phyloP scores from a whole-genome alignment of 305 asterid genomes.

The Rubia tinctorum region DNA sequence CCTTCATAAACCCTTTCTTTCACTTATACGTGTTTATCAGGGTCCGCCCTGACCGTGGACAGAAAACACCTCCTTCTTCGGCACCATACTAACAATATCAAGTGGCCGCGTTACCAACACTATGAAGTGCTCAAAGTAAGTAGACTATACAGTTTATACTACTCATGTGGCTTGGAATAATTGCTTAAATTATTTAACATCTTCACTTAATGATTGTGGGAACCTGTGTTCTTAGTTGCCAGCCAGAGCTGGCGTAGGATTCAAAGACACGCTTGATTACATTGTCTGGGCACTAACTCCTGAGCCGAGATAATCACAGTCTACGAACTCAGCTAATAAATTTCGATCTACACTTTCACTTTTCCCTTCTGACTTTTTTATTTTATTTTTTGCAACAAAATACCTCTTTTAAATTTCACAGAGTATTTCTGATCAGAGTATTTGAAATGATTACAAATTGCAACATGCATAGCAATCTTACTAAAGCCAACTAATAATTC shows the following conservation, averaged over 20 bases:
- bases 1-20: not conserved
- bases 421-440: too few species aligned
- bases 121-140: slow-evolving; percentile 80
- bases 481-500: too few species aligned
- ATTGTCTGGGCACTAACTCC: slow-evolving; percentile 65
- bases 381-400: too few species aligned
- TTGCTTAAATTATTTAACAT: not conserved
- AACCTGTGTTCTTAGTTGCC: slow-evolving; percentile 44
- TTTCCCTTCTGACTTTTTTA: not conserved
- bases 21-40: slow-evolving; percentile 34
- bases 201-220: slow-evolving; percentile 13
- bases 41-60: slow-evolving; percentile 99
- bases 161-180: not conserved
- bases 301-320: slow-evolving; percentile 46
- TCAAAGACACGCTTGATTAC: slow-evolving; percentile 74
- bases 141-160: not conserved
- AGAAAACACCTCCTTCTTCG: slow-evolving; percentile 87
- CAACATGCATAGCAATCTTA: not conserved
- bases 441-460: not conserved
- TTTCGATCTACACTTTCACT: not conserved
- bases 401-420: too few species aligned
- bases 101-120: slow-evolving; percentile 74
- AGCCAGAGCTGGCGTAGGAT: slow-evolving; percentile 60
- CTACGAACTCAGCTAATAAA: not conserved
- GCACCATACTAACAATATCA: slow-evolving; percentile 78